Evolutionary conservation across 2,329 filamentous ascomycete genomes (phyloP).

Genomic region (Paecilomyces sp.): DNA sequence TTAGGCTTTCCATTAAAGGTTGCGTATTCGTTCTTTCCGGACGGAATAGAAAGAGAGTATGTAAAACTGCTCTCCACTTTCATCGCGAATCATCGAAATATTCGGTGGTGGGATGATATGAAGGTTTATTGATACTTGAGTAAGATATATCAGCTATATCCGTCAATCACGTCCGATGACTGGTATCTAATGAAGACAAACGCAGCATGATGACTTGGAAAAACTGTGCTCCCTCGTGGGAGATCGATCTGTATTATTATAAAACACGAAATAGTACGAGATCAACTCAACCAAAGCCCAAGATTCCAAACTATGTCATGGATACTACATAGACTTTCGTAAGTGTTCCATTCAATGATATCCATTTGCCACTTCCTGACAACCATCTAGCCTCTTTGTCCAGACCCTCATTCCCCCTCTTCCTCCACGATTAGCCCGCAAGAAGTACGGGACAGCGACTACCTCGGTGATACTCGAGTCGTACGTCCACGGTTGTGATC

Average conservation of each 20-base stretch:
- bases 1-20: not conserved
- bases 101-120: not conserved
- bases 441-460: constrained; percentile 50
- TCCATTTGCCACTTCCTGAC: not conserved
- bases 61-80: not conserved
- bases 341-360: not conserved
- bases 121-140: not conserved
- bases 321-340: no score
- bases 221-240: no score
- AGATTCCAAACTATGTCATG: no score
- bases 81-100: not conserved
- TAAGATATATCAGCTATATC: no score
- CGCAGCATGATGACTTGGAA: no score
- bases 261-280: no score
- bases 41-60: not conserved
- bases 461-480: constrained; percentile 16
- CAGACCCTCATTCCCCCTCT: constrained; percentile 47
- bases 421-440: constrained; percentile 48
- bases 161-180: no score
- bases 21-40: not conserved
- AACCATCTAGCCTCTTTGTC: not conserved
- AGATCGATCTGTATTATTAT: no score
- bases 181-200: no score
- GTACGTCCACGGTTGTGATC: not conserved
- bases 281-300: no score